These are phyloP conservation scores for Chaetomium sp. DNA, from an alignment of 2,329 filamentous ascomycete species.

Conservation along the genomic window DNA sequence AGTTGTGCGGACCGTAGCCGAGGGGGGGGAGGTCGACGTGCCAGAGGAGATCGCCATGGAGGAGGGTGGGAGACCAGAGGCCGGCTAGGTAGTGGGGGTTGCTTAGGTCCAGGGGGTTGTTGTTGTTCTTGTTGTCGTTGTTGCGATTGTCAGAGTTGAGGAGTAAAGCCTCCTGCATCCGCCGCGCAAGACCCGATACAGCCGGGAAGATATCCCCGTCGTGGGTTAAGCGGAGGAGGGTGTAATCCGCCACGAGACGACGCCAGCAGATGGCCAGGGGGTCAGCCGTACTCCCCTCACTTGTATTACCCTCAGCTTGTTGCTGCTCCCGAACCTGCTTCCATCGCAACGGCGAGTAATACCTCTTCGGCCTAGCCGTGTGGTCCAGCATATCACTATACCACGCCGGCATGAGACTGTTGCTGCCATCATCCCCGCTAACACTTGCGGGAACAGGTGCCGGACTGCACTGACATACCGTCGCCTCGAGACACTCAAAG, in stretches of 20 bases:
- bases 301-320: too few relatives aligned
- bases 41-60: too few relatives aligned
- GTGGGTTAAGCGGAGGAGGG: conserved; percentile 4
- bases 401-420: background rate
- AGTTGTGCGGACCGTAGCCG: too few relatives aligned
- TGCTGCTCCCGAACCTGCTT: too few relatives aligned
- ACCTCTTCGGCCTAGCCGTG: background rate
- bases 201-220: conserved; percentile 17
- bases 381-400: background rate
- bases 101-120: too few relatives aligned
- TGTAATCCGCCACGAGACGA: conserved; percentile 12
- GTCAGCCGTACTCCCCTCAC: background rate
- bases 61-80: too few relatives aligned
- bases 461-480: conserved; percentile 15
- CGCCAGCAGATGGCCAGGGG: conserved; percentile 6
- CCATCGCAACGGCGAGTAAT: background rate
- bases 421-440: background rate
- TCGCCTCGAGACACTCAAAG: conserved; percentile 12
- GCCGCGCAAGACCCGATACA: conserved; percentile 9
- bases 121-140: too few relatives aligned
- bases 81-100: too few relatives aligned
- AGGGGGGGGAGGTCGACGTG: too few relatives aligned
- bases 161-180: background rate
- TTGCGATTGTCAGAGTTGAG: background rate
- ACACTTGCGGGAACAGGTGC: background rate